Conservation (phyloP, 2,329 filamentous ascomycete species). For the Colletotrichum neosansevieriae region DNA sequence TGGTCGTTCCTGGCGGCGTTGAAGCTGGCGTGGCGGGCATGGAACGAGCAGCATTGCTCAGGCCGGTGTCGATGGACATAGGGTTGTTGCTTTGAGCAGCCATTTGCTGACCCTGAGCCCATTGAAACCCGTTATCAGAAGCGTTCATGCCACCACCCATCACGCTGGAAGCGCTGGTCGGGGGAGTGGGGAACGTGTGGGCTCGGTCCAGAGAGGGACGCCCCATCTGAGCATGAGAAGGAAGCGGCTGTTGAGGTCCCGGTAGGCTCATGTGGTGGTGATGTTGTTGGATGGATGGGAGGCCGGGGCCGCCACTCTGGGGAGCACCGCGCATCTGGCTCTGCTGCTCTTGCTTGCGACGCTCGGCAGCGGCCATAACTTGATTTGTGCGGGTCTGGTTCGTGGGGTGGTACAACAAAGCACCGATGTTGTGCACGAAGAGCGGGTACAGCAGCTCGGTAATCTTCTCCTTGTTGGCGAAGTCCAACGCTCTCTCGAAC, state of each 20-base stretch:
- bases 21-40: constrained; percentile 93
- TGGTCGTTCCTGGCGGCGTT: constrained; percentile 82
- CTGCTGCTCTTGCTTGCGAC: constrained; percentile 78
- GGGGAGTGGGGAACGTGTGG: constrained; percentile 94
- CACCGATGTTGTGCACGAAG: constrained; percentile 97
- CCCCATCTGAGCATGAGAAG: constrained; percentile 77
- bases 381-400: constrained; percentile 86
- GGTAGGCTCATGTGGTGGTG: constrained; percentile 72
- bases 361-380: constrained; percentile 87
- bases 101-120: constrained; percentile 73
- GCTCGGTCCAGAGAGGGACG: constrained; percentile 85
- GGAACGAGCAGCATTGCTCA: constrained; percentile 79
- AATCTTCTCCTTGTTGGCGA: constrained; percentile 99
- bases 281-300: constrained; percentile 77
- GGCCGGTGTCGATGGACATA: constrained; percentile 83
- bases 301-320: constrained; percentile 63
- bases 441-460: constrained; percentile 94
- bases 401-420: constrained; percentile 91
- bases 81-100: constrained; percentile 74
- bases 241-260: constrained; percentile 65
- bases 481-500: constrained; percentile 96
- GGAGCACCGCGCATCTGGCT: constrained; percentile 71
- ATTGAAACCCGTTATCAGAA: constrained; percentile 81
- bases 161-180: constrained; percentile 90
- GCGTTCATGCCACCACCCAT: constrained; percentile 78